These are phyloP conservation scores for Fusarium neocosmosporiellum DNA, from an alignment of 2,329 filamentous ascomycete genomes.

Conservation along the genomic window DNA sequence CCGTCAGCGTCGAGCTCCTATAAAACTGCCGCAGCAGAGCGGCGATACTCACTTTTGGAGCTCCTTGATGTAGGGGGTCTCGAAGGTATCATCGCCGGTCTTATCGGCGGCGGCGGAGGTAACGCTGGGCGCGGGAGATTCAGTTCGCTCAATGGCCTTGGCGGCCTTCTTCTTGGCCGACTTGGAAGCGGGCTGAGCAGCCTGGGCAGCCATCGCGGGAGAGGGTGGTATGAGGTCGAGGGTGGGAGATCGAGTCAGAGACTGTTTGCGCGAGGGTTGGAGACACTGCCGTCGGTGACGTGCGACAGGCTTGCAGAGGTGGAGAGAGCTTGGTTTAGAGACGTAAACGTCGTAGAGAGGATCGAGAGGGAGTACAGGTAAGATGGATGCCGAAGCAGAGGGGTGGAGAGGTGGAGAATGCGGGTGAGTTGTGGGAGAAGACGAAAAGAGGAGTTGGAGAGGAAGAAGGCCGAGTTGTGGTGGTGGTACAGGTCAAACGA, in stretches of 20 bases:
- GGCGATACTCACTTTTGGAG: slow-evolving; percentile 79
- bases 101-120: slow-evolving; percentile 61
- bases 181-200: slow-evolving; percentile 71
- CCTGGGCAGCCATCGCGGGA: slow-evolving; percentile 69
- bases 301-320: slow-evolving; percentile 32
- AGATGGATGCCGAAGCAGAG: slow-evolving; percentile 11
- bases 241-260: slow-evolving; percentile 25
- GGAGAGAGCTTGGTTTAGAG: slow-evolving; percentile 13
- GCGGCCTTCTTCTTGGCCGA: slow-evolving; percentile 74
- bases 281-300: slow-evolving; percentile 26
- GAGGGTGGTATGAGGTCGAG: slow-evolving; percentile 16
- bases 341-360: slow-evolving; percentile 18
- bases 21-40: background rate
- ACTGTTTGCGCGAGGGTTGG: slow-evolving; percentile 38
- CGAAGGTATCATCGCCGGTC: slow-evolving; percentile 67
- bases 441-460: slow-evolving; percentile 16
- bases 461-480: slow-evolving; percentile 23
- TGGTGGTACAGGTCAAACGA: slow-evolving; percentile 21
- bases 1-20: slow-evolving; percentile 29
- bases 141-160: slow-evolving; percentile 62
- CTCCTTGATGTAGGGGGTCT: slow-evolving; percentile 87
- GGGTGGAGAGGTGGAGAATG: slow-evolving; percentile 9
- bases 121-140: slow-evolving; percentile 64
- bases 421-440: slow-evolving; percentile 17
- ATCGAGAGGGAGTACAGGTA: slow-evolving; percentile 7